Base-by-base conservation (phyloP, 441 rosid species). In the Corymbia calophylla region DNA sequence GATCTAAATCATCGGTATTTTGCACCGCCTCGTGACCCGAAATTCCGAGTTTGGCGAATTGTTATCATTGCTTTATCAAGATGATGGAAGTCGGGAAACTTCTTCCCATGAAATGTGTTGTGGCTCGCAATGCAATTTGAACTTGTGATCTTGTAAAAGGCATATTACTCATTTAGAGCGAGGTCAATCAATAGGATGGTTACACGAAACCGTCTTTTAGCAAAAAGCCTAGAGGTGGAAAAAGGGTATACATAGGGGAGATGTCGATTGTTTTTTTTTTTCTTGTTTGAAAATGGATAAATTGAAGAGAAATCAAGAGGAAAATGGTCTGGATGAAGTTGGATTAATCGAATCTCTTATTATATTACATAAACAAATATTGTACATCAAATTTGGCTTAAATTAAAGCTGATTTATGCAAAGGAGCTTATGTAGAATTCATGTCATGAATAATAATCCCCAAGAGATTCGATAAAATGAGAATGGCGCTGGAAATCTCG, bases 41-140 rank as follows among this genome's bases (percentile, higher is more conserved):
- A 70, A 70, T 19, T 35, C 8, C 7, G 2, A 19, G 48, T 23
- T 10, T 1, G 27, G 8, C 3, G 15, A 70, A 70, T 32, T 35
- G 13, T 70, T 70, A 19, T 15, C 23, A 10, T 27, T 18, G 23
- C 81, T 44, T 39, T 15, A 19, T 1, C 15, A 2, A 9, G 27
- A 35, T 11, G 0, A 35, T 35, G 1, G 9, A 70, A 35, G 13
- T 70, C 3, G 1, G 4, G 15, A 35, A 19, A 15, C n/a, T 21
- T 35, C 5, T 19, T 1, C 21, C 2, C 10, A 10, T 2, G 0
- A 19, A 3, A 35, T 35, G 10, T 70, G 12, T 0, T 3, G 1
- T 5, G n/a, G n/a, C n/a, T n/a, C n/a, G n/a, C n/a, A n/a, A n/a
- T n/a, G n/a, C n/a, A n/a, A n/a, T n/a, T n/a, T n/a, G n/a, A n/a